Conservation (phyloP, 1,284 basidiomycete species). For the Tilletia setariae region DNA sequence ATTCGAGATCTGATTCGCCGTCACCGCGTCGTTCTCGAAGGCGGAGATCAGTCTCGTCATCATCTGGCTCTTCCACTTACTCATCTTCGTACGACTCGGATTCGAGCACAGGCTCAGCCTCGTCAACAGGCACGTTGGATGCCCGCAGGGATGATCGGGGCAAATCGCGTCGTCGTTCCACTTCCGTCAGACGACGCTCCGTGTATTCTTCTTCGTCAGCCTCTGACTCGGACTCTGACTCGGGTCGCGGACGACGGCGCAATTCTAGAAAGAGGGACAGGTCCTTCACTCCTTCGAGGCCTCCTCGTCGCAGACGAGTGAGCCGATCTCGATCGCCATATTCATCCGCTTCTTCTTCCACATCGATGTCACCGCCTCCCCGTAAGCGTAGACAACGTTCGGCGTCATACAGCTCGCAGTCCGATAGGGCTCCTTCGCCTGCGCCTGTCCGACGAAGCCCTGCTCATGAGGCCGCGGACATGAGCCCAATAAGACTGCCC, state of each 20-base stretch:
- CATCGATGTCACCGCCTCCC: neutral
- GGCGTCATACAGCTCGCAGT: neutral
- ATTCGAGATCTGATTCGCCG: neutral
- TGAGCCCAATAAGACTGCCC: neutral
- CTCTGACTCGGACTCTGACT: constrained; percentile 3
- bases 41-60: neutral
- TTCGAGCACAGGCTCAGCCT: too few species aligned
- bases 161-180: too few species aligned
- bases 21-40: neutral
- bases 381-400: neutral
- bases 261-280: neutral
- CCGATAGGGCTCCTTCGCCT: neutral
- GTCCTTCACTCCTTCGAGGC: neutral
- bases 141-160: too few species aligned
- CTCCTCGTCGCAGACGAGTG: neutral
- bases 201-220: neutral
- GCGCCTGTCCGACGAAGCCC: neutral
- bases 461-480: neutral
- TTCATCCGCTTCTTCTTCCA: neutral
- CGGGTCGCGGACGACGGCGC: neutral
- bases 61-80: neutral
- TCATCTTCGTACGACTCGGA: neutral
- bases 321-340: neutral
- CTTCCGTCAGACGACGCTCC: too few species aligned
- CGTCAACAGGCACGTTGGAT: too few species aligned